phyloP scores from a whole-genome alignment of 2,329 filamentous ascomycete species.

The Fusarium longipes region DNA sequence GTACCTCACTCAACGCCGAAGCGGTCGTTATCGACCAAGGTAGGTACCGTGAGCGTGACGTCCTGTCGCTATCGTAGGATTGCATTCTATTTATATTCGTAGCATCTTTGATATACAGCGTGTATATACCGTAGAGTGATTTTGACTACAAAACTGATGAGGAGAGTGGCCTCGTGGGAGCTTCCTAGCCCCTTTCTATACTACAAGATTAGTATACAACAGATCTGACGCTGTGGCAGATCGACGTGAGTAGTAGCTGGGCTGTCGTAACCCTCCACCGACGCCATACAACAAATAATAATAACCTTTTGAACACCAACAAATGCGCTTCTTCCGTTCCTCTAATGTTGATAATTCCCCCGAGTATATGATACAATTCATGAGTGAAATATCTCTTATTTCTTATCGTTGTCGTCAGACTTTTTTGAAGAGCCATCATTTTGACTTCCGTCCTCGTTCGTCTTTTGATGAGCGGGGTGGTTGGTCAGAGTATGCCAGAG shows the following conservation, averaged over 20 bases:
- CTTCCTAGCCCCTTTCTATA: slow-evolving; percentile 47
- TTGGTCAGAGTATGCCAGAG: slow-evolving; percentile 95
- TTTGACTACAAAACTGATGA: slow-evolving; percentile 43
- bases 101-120: slow-evolving; percentile 11
- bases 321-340: slow-evolving; percentile 49
- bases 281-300: slow-evolving; percentile 49
- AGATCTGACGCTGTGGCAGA: slow-evolving; percentile 44
- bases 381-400: slow-evolving; percentile 51
- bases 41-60: slow-evolving; percentile 32
- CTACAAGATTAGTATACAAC: slow-evolving; percentile 50
- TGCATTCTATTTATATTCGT: slow-evolving; percentile 15
- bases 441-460: slow-evolving; percentile 36
- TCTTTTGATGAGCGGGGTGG: slow-evolving; percentile 67
- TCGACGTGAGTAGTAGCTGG: slow-evolving; percentile 45
- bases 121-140: slow-evolving; percentile 11
- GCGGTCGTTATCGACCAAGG: slow-evolving; percentile 22
- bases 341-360: slow-evolving; percentile 41
- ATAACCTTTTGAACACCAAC: slow-evolving; percentile 54
- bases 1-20: slow-evolving; percentile 14
- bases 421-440: slow-evolving; percentile 44
- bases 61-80: slow-evolving; percentile 14
- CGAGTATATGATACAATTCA: slow-evolving; percentile 44
- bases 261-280: slow-evolving; percentile 41
- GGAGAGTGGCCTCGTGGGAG: slow-evolving; percentile 52
- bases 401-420: slow-evolving; percentile 49